Evolutionary conservation across 192 early-diverging fungal genomes (phyloP), one percentile per base, ranked within the genome.

Genomic region (Backusella psychrophila): DNA sequence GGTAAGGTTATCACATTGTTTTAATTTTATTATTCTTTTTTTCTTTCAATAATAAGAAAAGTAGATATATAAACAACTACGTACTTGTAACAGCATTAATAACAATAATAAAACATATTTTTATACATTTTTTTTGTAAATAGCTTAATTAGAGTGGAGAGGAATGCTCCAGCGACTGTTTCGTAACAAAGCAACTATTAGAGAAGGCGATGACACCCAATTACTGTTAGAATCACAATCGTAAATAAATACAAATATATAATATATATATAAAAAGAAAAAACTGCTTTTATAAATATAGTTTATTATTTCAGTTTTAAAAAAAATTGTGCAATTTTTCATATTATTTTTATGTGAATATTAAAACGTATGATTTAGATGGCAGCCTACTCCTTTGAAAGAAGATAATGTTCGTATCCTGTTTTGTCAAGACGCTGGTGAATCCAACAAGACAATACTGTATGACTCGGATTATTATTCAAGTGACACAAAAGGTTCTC

Each of bases 361-460:
- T 2, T 8, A 26, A 26, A 12, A 59, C 9, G 3, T 59, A 14
- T n/a, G 23, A 52, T 26, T 44, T 66, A 87, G 86, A 72, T 87
- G 86, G 86, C 75, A 72, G 38, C 77, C 78, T 21, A 78, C 75
- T 31, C 53, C 83, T 12, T 79, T 87, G 41, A 80, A 79, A 21
- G 75, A 82, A 3, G 77, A 81, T 17, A 78, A 85, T 77, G 77
- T 87, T 66, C 82, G 86, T 68, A 84, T 87, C 71, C 53, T 87
- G 56, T 80, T 87, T 65, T 87, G 86, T 59, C 86, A 87, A 69
- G 86, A 87, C 65, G 85, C 80, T 69, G 79, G 78, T 53, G 76
- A 81, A 17, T 81, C 80, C 29, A 83, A 83, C 23, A 84, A 87
- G 29, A 79, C 82, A 59, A 82, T 83, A 35, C 77, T 87, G 21